Conservation (phyloP, 768 basidiomycete genomes). For the Suillus hirtellus region DNA sequence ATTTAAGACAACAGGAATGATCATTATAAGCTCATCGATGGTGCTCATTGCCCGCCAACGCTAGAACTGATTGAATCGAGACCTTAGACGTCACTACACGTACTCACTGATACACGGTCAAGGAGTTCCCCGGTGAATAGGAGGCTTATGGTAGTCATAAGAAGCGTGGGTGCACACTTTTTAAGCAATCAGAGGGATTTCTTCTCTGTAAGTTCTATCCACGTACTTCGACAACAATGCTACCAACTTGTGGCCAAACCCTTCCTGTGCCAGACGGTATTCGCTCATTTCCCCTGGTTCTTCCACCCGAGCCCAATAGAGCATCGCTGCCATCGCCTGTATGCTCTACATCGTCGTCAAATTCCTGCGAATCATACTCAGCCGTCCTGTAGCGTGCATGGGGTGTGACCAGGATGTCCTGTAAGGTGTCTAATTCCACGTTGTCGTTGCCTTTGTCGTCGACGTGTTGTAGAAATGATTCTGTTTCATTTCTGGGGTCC, state of each 20-base stretch:
- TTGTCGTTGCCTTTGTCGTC: slow-evolving; percentile 8
- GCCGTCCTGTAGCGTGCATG: slow-evolving; percentile 18
- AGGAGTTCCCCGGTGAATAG: slow-evolving; percentile 91
- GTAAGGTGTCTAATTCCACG: slow-evolving; percentile 38
- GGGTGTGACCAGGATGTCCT: slow-evolving; percentile 27
- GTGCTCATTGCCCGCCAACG: slow-evolving; percentile 87
- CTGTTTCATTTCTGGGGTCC: neutral
- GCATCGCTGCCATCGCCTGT: slow-evolving; percentile 45
- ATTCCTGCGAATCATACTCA: slow-evolving; percentile 35
- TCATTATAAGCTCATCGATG: slow-evolving; percentile 95
- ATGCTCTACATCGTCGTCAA: slow-evolving; percentile 32
- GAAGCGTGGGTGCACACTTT: slow-evolving; percentile 84
- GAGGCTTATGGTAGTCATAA: slow-evolving; percentile 80
- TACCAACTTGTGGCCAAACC: slow-evolving; percentile 56
- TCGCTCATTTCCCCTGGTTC: slow-evolving; percentile 29
- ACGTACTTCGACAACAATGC: slow-evolving; percentile 73
- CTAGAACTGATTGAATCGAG: slow-evolving; percentile 37
- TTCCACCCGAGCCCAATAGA: slow-evolving; percentile 40
- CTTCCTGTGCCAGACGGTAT: slow-evolving; percentile 15
- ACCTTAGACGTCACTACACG: slow-evolving; percentile 8
- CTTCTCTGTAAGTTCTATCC: neutral
- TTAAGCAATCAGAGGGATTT: slow-evolving; percentile 11
- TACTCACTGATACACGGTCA: slow-evolving; percentile 79
- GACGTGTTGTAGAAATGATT: neutral
- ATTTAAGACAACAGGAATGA: slow-evolving; percentile 91